phyloP scores from a whole-genome alignment of 2,329 filamentous ascomycete species.

The Fusarium sp. region DNA sequence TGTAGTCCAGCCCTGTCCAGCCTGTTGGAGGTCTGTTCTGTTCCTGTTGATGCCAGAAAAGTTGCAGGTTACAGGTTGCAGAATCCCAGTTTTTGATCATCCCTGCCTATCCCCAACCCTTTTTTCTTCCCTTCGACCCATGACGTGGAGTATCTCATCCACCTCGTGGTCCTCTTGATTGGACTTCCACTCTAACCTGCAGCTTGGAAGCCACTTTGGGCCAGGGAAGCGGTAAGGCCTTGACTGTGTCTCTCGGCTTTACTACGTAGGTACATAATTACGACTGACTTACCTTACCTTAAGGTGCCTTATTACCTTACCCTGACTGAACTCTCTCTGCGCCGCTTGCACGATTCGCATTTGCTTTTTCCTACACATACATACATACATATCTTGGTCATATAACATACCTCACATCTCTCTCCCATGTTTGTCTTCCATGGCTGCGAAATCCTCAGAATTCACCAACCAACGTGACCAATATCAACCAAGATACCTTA shows the following conservation, averaged over 20 bases:
- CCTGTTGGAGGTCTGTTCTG: not conserved
- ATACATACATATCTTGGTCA: conserved; percentile 11
- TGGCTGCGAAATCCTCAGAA: conserved; percentile 15
- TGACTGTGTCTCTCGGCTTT: conserved; percentile 26
- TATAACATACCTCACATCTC: conserved; percentile 14
- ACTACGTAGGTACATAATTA: conserved; percentile 27
- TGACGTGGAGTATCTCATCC: conserved; percentile 40
- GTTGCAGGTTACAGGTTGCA: conserved; percentile 15
- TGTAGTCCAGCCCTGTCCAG: conserved; percentile 5
- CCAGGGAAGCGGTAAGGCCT: conserved; percentile 40
- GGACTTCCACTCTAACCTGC: conserved; percentile 35
- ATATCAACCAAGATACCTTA: conserved; percentile 5
- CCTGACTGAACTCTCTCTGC: not conserved
- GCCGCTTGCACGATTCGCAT: conserved; percentile 17
- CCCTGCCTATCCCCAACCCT: conserved; percentile 27
- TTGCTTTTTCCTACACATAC: not conserved
- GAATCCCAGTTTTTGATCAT: conserved; percentile 11
- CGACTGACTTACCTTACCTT: not conserved
- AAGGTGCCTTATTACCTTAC: not conserved
- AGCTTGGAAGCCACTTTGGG: conserved; percentile 37
- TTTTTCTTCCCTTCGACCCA: conserved; percentile 27
- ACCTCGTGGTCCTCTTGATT: conserved; percentile 33
- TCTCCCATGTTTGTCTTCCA: conserved; percentile 5
- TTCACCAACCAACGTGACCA: conserved; percentile 15
- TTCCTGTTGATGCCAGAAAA: conserved; percentile 11